Evolutionary conservation across 495 filamentous ascomycete genomes (phyloP).

Genomic region (Aspergillus nidulans): DNA sequence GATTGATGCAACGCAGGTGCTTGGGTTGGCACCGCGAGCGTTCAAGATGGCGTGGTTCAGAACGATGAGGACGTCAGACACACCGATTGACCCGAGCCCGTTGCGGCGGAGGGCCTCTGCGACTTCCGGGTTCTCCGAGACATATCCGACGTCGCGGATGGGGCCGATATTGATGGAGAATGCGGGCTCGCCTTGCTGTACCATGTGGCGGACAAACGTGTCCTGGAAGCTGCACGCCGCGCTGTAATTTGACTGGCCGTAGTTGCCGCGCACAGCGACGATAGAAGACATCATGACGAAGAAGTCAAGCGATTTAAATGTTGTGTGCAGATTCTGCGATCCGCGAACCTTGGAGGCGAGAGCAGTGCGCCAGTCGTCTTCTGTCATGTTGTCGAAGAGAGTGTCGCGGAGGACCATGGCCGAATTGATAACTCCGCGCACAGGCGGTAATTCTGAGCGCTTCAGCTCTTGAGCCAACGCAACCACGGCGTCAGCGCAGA

Average conservation of each 20-base stretch:
- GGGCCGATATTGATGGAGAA: slow-evolving; percentile 28
- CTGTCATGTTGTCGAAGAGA: slow-evolving; percentile 25
- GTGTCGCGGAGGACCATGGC: slow-evolving; percentile 35
- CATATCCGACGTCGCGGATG: slow-evolving; percentile 7
- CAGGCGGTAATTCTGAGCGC: background rate
- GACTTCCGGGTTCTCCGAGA: slow-evolving; percentile 10
- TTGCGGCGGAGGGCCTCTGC: slow-evolving; percentile 16
- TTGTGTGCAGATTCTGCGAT: slow-evolving; percentile 25
- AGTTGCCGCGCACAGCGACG: slow-evolving; percentile 30
- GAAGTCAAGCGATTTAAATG: slow-evolving; percentile 28
- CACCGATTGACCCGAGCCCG: slow-evolving; percentile 11
- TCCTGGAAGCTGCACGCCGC: slow-evolving; percentile 46
- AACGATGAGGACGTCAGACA: slow-evolving; percentile 5
- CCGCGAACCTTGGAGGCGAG: slow-evolving; percentile 35
- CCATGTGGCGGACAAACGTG: slow-evolving; percentile 41
- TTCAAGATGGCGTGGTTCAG: slow-evolving; percentile 8
- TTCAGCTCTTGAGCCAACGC: background rate
- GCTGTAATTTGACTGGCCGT: slow-evolving; percentile 44
- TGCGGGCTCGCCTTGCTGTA: slow-evolving; percentile 9
- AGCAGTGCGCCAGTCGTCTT: slow-evolving; percentile 20
- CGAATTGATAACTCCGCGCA: slow-evolving; percentile 12
- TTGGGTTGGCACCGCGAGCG: background rate
- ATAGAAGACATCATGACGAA: slow-evolving; percentile 43
- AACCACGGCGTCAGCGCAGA: background rate
- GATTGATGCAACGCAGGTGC: slow-evolving; percentile 3